These are phyloP conservation scores for Coffea canephora DNA, from an alignment of 257 asterid species.

Conservation along the genomic window DNA sequence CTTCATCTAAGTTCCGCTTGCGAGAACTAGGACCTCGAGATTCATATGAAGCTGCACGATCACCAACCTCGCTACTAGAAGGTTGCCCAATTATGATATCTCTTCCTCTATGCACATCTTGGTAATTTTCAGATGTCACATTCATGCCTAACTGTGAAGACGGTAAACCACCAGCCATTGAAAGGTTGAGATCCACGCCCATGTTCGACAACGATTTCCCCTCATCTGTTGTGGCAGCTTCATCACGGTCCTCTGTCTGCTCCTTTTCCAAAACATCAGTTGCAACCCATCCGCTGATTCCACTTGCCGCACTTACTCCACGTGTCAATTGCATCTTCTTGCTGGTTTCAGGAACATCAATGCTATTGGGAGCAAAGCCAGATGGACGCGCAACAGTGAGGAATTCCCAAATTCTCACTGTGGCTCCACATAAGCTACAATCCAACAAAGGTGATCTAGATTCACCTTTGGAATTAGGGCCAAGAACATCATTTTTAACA, in stretches of 20 bases:
- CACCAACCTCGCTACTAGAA: constrained; percentile 94
- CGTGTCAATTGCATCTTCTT: constrained; percentile 87
- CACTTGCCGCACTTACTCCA: constrained; percentile 99
- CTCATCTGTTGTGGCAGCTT: constrained; percentile 75
- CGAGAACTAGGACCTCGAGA: constrained; percentile 96
- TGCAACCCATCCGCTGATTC: constrained; percentile 92
- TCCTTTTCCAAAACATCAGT: constrained; percentile 71
- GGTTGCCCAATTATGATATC: constrained; percentile 69
- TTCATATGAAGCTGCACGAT: constrained; percentile 94
- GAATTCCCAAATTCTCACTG: constrained; percentile 93
- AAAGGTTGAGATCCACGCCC: constrained; percentile 84
- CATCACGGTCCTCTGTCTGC: constrained; percentile 78
- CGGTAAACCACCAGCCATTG: constrained; percentile 76
- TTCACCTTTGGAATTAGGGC: constrained; percentile 58
- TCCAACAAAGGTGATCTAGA: constrained; percentile 90
- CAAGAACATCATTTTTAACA: constrained; percentile 44
- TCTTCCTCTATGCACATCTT: constrained; percentile 52
- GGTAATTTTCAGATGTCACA: constrained; percentile 50
- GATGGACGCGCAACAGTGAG: constrained; percentile 76
- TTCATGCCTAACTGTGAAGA: constrained; percentile 59
- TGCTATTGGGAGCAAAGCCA: constrained; percentile 67
- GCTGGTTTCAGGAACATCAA: constrained; percentile 76
- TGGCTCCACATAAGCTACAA: constrained; percentile 98
- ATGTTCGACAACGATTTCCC: constrained; percentile 78
- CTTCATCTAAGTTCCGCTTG: constrained; percentile 89